phyloP scores from a whole-genome alignment of 331 rosid genomes.

The Malus hybrid region DNA sequence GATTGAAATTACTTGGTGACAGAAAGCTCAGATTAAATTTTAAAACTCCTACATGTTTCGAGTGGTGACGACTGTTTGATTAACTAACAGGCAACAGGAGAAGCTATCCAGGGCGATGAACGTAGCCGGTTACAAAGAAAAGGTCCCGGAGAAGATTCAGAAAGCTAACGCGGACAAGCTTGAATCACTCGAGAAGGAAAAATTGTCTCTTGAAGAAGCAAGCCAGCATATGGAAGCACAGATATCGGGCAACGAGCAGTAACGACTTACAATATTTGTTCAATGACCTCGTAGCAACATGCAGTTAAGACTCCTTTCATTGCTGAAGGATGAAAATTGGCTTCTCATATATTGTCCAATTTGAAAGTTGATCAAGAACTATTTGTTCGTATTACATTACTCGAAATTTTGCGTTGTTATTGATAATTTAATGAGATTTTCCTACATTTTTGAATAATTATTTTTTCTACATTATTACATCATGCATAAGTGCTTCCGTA shows the following conservation, averaged over 20 bases:
- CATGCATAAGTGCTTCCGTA: neutral
- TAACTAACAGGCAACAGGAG: conserved; percentile 56
- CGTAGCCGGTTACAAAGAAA: conserved; percentile 66
- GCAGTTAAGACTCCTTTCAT: too few species aligned
- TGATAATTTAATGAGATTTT: neutral
- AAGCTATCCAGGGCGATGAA: conserved; percentile 50
- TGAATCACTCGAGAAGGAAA: conserved; percentile 54
- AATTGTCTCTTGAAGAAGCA: conserved; percentile 54
- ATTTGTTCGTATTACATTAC: neutral
- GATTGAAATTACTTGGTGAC: neutral
- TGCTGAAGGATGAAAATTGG: too few species aligned
- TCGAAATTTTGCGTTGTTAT: neutral
- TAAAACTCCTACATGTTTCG: neutral
- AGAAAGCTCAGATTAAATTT: neutral
- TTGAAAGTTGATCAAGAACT: neutral
- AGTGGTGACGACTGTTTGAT: neutral
- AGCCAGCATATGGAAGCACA: conserved; percentile 45
- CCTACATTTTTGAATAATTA: too few species aligned
- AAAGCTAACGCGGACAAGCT: conserved; percentile 53
- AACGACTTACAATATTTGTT: neutral
- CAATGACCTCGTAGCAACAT: too few species aligned
- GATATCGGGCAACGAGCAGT: neutral
- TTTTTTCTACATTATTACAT: neutral
- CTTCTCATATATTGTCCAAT: neutral
- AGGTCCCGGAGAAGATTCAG: conserved; percentile 49